These are phyloP conservation scores for Globisporangium abappressorium DNA, from an alignment of 352 stramenopile genomes.

Conservation along the genomic window DNA sequence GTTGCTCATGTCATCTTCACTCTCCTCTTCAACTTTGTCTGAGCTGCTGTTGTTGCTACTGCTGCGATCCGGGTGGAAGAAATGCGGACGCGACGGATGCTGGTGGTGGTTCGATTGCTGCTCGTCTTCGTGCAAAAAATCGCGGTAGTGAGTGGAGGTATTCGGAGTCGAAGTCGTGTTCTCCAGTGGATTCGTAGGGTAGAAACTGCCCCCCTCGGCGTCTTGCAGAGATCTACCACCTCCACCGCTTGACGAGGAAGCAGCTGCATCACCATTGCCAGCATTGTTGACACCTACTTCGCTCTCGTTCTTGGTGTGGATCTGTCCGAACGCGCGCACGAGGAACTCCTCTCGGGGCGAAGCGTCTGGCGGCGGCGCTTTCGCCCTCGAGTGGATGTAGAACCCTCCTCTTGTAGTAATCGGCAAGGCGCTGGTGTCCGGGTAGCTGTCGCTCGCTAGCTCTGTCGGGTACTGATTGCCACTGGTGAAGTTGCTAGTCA, in stretches of 20 bases:
- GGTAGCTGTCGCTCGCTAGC: not conserved
- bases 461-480: not conserved
- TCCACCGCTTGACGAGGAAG: not conserved
- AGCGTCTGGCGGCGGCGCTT: conserved; percentile 26
- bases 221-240: not conserved
- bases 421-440: not conserved
- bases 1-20: not conserved
- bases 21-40: not conserved
- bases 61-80: not conserved
- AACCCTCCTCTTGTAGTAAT: not conserved
- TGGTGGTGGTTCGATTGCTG: conserved; percentile 1
- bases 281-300: not conserved
- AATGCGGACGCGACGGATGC: not conserved
- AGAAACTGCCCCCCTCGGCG: not conserved
- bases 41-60: conserved; percentile 1
- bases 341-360: conserved; percentile 69
- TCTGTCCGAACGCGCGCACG: conserved; percentile 66
- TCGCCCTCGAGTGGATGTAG: not conserved
- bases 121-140: not conserved
- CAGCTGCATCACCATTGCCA: not conserved
- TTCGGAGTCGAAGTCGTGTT: not conserved
- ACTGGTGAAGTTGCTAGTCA: not conserved
- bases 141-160: not conserved
- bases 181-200: not conserved
- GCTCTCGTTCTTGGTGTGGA: conserved; percentile 20